Conservation (phyloP, 2,329 filamentous ascomycete genomes). For the Neopestalotiopsis sp. region DNA sequence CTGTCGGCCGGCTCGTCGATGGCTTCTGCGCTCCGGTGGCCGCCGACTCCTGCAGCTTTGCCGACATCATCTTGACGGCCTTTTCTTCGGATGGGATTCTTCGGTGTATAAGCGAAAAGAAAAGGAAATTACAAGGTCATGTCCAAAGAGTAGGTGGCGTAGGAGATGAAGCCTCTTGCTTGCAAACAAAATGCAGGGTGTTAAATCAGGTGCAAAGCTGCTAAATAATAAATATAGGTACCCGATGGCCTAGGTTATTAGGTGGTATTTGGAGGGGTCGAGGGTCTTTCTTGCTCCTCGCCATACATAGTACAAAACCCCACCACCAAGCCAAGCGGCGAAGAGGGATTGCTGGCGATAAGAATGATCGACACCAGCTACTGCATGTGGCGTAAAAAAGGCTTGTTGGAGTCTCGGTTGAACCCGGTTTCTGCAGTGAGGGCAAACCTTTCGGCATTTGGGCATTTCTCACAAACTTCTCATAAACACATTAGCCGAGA, state of each 20-base stretch:
- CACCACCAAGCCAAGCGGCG: background rate
- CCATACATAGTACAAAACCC: background rate
- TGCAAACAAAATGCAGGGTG: background rate
- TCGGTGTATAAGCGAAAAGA: background rate
- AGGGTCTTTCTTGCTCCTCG: background rate
- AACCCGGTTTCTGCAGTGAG: background rate
- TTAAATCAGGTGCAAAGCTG: background rate
- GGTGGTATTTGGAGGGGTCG: background rate
- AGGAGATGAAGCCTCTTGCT: background rate
- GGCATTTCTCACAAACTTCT: too few species aligned
- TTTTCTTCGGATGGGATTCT: background rate
- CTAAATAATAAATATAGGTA: background rate
- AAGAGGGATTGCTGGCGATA: background rate
- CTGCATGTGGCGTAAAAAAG: background rate
- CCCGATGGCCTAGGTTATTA: background rate
- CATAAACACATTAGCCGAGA: too few species aligned
- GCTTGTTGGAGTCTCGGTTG: background rate
- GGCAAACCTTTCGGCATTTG: background rate
- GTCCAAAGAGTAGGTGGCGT: background rate
- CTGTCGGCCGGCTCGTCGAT: background rate
- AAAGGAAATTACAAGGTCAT: background rate
- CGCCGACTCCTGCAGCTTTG: constrained; percentile 34
- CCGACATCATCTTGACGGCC: constrained; percentile 36
- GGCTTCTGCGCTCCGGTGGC: constrained; percentile 8
- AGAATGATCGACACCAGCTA: constrained; percentile 1